Conservation (phyloP, 164 flowering plant genomes). For the Berberis vulgaris region DNA sequence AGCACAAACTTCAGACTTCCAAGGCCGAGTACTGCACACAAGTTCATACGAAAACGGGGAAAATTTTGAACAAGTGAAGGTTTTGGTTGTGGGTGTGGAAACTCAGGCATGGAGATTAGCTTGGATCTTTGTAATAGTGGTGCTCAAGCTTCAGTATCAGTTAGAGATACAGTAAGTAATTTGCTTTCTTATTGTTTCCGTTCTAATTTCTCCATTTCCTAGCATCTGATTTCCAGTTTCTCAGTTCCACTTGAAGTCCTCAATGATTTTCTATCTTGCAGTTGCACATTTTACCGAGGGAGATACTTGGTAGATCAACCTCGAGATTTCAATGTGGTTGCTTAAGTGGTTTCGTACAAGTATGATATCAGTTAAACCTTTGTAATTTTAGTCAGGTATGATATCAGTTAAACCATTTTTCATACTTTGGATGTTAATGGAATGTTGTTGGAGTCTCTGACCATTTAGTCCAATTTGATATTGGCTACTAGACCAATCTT, state of each 20-base stretch:
- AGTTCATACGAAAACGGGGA: constrained; percentile 34
- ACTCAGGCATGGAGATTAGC: constrained; percentile 59
- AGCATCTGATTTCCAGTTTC: background rate
- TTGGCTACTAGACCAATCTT: no score
- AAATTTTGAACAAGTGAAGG: constrained; percentile 25
- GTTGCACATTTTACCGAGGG: constrained; percentile 46
- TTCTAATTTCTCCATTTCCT: background rate
- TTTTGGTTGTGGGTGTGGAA: constrained; percentile 58
- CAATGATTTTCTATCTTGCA: constrained; percentile 14
- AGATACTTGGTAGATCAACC: constrained; percentile 38
- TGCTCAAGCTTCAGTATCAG: constrained; percentile 28
- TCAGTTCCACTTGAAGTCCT: background rate
- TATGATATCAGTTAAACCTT: no score
- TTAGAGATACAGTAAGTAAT: constrained; percentile 26
- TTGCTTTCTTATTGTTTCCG: background rate
- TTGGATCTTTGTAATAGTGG: constrained; percentile 35
- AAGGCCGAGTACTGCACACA: constrained; percentile 29
- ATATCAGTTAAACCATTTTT: no score
- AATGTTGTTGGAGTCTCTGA: no score
- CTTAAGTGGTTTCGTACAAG: constrained; percentile 32
- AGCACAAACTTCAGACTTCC: constrained; percentile 21
- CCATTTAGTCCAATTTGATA: no score
- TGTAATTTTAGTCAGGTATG: no score
- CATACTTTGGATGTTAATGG: no score
- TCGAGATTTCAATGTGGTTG: constrained; percentile 38